A percentile compares a stretch with the other conserved stretches of the same genome.
Conservation (phyloP, 441 rosid genomes). For the Erodium trifolium region DNA sequence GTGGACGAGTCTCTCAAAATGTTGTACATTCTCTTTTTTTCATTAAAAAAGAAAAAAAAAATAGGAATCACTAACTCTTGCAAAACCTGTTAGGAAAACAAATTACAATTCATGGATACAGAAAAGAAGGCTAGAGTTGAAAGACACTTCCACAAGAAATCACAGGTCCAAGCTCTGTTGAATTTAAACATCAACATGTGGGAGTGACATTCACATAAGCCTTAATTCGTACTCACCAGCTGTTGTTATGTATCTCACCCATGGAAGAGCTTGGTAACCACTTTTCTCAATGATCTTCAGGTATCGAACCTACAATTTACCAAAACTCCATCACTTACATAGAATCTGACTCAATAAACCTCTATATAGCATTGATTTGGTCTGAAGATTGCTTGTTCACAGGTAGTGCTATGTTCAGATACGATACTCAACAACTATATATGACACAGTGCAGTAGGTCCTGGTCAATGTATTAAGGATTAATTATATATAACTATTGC, state of each 20-base stretch:
- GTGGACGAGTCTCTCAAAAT: no score
- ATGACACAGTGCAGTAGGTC: neutral
- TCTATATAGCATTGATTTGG: neutral
- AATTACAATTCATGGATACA: no score
- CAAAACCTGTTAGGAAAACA: no score
- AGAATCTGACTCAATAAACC: neutral
- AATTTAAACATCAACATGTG: no score
- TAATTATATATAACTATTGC: no score
- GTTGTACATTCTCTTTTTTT: no score
- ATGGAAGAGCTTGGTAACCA: constrained; percentile 79
- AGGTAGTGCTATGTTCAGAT: neutral
- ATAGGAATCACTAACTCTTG: no score
- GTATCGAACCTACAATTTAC: constrained; percentile 50
- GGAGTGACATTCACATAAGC: constrained; percentile 34
- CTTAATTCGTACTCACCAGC: constrained; percentile 82
- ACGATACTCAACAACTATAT: neutral
- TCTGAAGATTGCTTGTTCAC: neutral
- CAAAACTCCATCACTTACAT: constrained; percentile 5
- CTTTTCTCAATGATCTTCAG: constrained; percentile 80
- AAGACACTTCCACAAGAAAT: no score
- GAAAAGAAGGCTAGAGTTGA: no score
- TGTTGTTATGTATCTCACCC: constrained; percentile 27
- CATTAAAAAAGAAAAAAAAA: no score
- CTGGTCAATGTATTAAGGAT: neutral
- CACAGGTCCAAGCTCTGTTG: no score